Conservation (phyloP, 1,139 yeast genomes). For the Candida sp. region DNA sequence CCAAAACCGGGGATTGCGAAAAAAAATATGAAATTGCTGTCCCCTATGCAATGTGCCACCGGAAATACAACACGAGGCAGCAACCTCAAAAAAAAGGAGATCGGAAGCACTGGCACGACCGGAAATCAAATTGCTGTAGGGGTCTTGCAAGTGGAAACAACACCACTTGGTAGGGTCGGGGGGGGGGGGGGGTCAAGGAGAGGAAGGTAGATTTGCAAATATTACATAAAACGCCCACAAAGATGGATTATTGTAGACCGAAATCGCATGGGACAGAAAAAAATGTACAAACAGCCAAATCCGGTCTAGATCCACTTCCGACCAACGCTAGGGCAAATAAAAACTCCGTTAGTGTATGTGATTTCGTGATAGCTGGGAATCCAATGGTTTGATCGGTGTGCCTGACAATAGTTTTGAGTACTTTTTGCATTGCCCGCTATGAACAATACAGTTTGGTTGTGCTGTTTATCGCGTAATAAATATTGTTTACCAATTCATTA, state of each 20-base stretch:
- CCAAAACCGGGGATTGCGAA: neutral
- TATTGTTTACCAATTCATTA: slow-evolving; percentile 4
- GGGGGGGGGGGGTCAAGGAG: neutral
- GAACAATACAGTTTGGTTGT: no score
- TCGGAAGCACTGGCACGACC: neutral
- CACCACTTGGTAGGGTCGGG: no score
- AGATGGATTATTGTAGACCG: slow-evolving; percentile 2
- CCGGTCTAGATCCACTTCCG: slow-evolving; percentile 2
- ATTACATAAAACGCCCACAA: neutral
- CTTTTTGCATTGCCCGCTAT: no score
- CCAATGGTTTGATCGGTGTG: no score
- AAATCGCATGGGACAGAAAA: neutral
- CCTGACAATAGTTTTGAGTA: no score
- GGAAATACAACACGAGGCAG: neutral
- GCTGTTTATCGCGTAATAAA: neutral
- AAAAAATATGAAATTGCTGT: neutral
- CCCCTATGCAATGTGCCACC: neutral
- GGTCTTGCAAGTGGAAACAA: no score
- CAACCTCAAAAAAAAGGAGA: neutral
- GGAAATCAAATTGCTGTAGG: neutral
- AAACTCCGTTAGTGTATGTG: no score
- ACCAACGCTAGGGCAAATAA: neutral
- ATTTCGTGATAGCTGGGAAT: no score
- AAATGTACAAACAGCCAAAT: neutral
- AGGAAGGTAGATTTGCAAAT: slow-evolving; percentile 1